These are phyloP conservation scores for Tilletia horrida DNA, from an alignment of 1,284 basidiomycete genomes.

Conservation along the genomic window DNA sequence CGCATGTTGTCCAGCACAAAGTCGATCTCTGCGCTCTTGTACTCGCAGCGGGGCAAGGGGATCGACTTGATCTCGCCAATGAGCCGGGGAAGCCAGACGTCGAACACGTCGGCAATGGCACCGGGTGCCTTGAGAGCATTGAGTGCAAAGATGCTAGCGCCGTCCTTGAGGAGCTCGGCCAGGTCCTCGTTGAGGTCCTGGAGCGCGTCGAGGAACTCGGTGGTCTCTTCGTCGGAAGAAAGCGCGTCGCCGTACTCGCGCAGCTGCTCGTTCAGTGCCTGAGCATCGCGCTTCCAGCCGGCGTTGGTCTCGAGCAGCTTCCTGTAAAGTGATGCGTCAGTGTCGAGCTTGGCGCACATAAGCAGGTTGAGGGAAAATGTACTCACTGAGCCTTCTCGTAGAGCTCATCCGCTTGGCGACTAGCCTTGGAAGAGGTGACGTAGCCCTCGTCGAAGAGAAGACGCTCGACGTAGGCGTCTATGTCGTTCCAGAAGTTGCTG, in stretches of 20 bases:
- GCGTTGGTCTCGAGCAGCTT: conserved; percentile 54
- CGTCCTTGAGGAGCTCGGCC: conserved; percentile 25
- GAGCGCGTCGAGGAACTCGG: conserved; percentile 55
- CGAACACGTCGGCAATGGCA: conserved; percentile 57
- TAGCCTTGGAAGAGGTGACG: conserved; percentile 55
- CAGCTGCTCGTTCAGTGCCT: conserved; percentile 54
- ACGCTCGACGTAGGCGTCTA: conserved; percentile 53
- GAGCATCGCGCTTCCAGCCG: conserved; percentile 54
- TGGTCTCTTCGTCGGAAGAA: conserved; percentile 51
- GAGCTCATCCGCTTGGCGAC: conserved; percentile 53
- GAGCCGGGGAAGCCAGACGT: conserved; percentile 57
- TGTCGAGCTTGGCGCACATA: no score
- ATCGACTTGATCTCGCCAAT: conserved; percentile 58
- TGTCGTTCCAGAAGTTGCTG: conserved; percentile 53
- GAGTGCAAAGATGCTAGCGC: conserved; percentile 26
- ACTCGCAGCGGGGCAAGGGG: conserved; percentile 58
- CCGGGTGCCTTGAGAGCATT: conserved; percentile 43
- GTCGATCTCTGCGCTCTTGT: conserved; percentile 57
- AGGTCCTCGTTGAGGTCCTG: conserved; percentile 56
- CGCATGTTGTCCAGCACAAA: conserved; percentile 57
- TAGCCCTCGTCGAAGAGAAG: conserved; percentile 56
- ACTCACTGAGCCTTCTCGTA: conserved; percentile 55
- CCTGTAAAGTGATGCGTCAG: neutral
- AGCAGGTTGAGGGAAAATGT: neutral
- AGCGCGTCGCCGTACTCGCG: conserved; percentile 55